Percentiles rank a stretch among this genome's conserved stretches.
Conservation (phyloP, 2,329 filamentous ascomycete species). For the Apiospora malaysiana region DNA sequence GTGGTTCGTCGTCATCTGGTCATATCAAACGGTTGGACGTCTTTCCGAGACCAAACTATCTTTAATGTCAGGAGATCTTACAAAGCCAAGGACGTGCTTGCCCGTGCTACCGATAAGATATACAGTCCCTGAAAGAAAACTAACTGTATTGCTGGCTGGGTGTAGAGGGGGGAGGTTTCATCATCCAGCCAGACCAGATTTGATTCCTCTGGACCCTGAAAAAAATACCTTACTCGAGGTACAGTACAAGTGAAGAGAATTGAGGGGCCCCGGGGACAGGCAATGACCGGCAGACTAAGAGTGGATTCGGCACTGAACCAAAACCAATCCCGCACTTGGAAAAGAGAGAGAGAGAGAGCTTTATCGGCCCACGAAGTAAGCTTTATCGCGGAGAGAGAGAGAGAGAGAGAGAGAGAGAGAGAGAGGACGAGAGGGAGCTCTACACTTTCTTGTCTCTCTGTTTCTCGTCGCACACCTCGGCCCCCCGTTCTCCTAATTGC, state of each 20-base stretch:
- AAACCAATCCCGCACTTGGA: conserved; percentile 1
- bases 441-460: too few relatives aligned
- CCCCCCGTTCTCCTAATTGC: not conserved
- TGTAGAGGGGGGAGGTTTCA: not conserved
- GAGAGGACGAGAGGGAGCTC: too few relatives aligned
- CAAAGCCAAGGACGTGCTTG: not conserved
- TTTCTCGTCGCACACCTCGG: not conserved
- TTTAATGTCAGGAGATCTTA: not conserved
- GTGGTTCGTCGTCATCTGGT: too few relatives aligned
- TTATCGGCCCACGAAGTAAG: not conserved
- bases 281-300: not conserved
- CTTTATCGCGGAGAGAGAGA: conserved; percentile 7
- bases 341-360: conserved; percentile 11
- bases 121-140: not conserved
- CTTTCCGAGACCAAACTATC: too few relatives aligned
- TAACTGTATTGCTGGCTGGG: not conserved
- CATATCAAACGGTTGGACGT: not conserved
- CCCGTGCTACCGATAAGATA: not conserved
- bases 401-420: too few relatives aligned
- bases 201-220: conserved; percentile 12
- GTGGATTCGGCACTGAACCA: conserved; percentile 13
- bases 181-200: not conserved
- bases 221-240: not conserved
- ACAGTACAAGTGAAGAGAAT: not conserved
- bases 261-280: not conserved